These are phyloP conservation scores for Zymoseptoria tritici DNA, from an alignment of 2,329 filamentous ascomycete species.

Conservation along the genomic window DNA sequence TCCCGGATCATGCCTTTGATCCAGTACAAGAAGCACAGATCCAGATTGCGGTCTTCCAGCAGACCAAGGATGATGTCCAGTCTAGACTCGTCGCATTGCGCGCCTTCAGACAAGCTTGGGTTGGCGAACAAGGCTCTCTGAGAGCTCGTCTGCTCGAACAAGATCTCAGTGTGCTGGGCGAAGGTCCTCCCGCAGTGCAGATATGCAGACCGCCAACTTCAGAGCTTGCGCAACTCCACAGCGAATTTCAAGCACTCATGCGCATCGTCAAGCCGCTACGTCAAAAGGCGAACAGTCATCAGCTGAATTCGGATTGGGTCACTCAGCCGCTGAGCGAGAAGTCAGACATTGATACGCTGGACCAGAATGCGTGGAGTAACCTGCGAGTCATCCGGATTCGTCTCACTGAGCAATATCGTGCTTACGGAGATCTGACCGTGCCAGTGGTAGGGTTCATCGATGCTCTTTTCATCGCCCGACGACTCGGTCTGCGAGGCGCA, in stretches of 20 bases:
- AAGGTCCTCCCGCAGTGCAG: slow-evolving; percentile 56
- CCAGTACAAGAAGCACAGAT: slow-evolving; percentile 59
- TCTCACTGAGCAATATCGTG: slow-evolving; percentile 61
- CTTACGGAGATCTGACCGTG: slow-evolving; percentile 77
- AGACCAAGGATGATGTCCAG: slow-evolving; percentile 50
- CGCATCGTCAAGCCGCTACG: slow-evolving; percentile 16
- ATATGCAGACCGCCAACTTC: slow-evolving; percentile 66
- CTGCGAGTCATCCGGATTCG: slow-evolving; percentile 58
- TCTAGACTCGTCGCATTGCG: slow-evolving; percentile 54
- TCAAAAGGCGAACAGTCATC: neutral
- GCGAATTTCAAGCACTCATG: slow-evolving; percentile 54
- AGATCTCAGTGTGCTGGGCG: slow-evolving; percentile 57
- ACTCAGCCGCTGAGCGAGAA: neutral
- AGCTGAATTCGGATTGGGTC: neutral
- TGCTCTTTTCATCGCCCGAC: slow-evolving; percentile 48
- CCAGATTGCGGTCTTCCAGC: slow-evolving; percentile 52
- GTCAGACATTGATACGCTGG: slow-evolving; percentile 1
- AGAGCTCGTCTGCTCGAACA: slow-evolving; percentile 56
- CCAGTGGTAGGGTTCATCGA: slow-evolving; percentile 73
- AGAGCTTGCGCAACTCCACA: slow-evolving; percentile 64
- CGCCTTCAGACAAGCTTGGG: slow-evolving; percentile 59
- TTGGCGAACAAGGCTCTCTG: slow-evolving; percentile 60
- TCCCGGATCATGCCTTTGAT: slow-evolving; percentile 81
- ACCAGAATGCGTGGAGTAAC: slow-evolving; percentile 23
- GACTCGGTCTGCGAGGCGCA: slow-evolving; percentile 7